A percentile compares a stretch with the other conserved stretches of the same genome.
phyloP scores from a whole-genome alignment of 2,329 filamentous ascomycete species.

The Chaetomium sp. region DNA sequence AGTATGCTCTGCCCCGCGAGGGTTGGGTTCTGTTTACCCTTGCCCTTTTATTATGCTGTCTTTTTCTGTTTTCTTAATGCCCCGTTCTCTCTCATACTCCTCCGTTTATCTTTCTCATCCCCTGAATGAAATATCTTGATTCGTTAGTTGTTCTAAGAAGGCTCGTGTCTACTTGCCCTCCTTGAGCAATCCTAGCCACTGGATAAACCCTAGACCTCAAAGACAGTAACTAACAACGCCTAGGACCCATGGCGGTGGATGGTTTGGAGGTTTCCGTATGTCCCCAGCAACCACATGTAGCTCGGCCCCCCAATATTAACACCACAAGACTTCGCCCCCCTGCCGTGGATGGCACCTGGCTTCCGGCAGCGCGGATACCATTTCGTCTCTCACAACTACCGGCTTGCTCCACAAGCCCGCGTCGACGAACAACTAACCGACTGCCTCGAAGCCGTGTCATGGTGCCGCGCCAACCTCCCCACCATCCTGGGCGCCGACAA shows the following conservation, averaged over 20 bases:
- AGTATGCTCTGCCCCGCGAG: too few relatives aligned
- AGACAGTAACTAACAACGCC: neutral
- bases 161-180: neutral
- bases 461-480: slow-evolving; percentile 29
- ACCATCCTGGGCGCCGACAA: slow-evolving; percentile 27
- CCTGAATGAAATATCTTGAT: neutral
- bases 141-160: neutral
- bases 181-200: neutral
- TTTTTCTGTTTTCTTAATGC: neutral
- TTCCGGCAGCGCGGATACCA: slow-evolving; percentile 32
- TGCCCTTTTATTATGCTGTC: neutral
- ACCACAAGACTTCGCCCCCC: slow-evolving; percentile 26
- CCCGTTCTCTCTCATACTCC: neutral
- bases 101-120: too few relatives aligned
- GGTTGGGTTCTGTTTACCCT: too few relatives aligned
- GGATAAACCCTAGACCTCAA: neutral
- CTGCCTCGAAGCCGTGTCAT: slow-evolving; percentile 28
- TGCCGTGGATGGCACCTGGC: slow-evolving; percentile 31
- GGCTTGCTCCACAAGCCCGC: slow-evolving; percentile 32
- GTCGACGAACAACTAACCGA: slow-evolving; percentile 32
- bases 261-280: slow-evolving; percentile 30
- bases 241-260: slow-evolving; percentile 34
- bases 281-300: neutral
- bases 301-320: slow-evolving; percentile 4
- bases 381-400: slow-evolving; percentile 35